Base-by-base conservation (phyloP, 116 monocot genomes). In the Cymodocea nodosa region DNA sequence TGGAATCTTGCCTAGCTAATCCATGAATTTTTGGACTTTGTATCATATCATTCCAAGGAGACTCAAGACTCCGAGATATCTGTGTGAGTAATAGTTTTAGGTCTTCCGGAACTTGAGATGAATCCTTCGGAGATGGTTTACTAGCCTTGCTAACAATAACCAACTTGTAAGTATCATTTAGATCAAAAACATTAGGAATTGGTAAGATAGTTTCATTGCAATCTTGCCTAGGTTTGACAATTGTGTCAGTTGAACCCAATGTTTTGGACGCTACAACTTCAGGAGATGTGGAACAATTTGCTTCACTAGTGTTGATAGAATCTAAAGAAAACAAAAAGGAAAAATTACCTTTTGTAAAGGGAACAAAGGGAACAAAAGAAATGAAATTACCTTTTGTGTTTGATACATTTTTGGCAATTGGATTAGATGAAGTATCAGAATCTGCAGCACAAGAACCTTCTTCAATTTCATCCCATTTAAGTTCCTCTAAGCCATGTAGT, bases 131-230 rank as follows among this genome's bases (percentile, higher is more conserved):
- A 60, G 80, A 77, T 70, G 74, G 34, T 23, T 80, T 64, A 51
- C 65, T 75, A 23, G 49, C 56, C 59, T 73, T 89, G 44, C 39
- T 61, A 57, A 68, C 53, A 68, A 68, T 57, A 16, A 82, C 82
- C 70, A 94, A 69, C 63, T 78, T 90, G 70, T 87, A 84, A 35
- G 83, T 85, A 75, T 88, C 93, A 64, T 77, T 81, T 11, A 88
- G 74, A 59, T 83, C 81, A 61, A 88, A 67, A 70, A 62, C 60
- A 64, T 57, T 52, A 30, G 66, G 65, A 20, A 72, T 25, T 49
- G 78, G 72, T 52, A 66, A 52, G 69, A 16, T 52, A 36, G 59
- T 64, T 3, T 86, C 76, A 62, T 35, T 72, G 13, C 54, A 58
- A 39, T 55, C 50, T 37, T 62, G 72, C 22, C 62, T 68, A 61